phyloP scores from a whole-genome alignment of 2,329 filamentous ascomycete genomes.

The Apiospora malaysiana region DNA sequence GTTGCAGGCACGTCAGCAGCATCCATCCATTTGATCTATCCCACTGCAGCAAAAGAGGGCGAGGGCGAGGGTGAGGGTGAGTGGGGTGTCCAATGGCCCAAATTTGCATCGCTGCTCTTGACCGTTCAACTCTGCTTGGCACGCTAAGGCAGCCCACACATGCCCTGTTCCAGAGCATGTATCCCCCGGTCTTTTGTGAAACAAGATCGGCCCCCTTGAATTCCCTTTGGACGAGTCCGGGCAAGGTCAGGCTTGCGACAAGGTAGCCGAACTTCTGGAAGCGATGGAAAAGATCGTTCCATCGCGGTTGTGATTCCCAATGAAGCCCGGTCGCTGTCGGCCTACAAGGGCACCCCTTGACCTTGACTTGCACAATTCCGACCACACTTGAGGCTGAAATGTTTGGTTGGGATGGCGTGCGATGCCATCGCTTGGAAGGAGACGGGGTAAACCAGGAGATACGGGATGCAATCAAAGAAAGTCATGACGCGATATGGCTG shows the following conservation, averaged over 20 bases:
- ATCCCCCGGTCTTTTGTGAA: slow-evolving; percentile 55
- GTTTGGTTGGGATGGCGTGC: slow-evolving; percentile 16
- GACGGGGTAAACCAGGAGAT: background rate
- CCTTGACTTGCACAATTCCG: slow-evolving; percentile 20
- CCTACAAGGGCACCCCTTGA: slow-evolving; percentile 23
- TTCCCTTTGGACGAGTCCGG: slow-evolving; percentile 49
- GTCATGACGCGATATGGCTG: background rate
- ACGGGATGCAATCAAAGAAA: background rate
- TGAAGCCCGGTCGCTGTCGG: slow-evolving; percentile 20
- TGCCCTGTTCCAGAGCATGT: slow-evolving; percentile 44
- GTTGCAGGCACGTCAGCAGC: slow-evolving; percentile 36
- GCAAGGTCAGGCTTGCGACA: slow-evolving; percentile 53
- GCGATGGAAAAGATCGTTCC: slow-evolving; percentile 39
- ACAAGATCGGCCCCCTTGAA: slow-evolving; percentile 56
- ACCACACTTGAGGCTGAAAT: slow-evolving; percentile 27
- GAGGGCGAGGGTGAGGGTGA: background rate
- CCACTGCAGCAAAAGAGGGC: slow-evolving; percentile 7
- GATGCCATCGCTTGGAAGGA: background rate
- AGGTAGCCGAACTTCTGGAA: slow-evolving; percentile 49
- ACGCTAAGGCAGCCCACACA: slow-evolving; percentile 36
- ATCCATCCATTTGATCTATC: slow-evolving; percentile 14
- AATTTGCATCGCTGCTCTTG: slow-evolving; percentile 28
- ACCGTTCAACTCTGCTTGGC: slow-evolving; percentile 22
- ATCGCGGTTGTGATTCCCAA: slow-evolving; percentile 27
- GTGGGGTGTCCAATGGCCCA: slow-evolving; percentile 24